phyloP scores from a whole-genome alignment of 2,329 filamentous ascomycete genomes.

The Aulographum hederae region DNA sequence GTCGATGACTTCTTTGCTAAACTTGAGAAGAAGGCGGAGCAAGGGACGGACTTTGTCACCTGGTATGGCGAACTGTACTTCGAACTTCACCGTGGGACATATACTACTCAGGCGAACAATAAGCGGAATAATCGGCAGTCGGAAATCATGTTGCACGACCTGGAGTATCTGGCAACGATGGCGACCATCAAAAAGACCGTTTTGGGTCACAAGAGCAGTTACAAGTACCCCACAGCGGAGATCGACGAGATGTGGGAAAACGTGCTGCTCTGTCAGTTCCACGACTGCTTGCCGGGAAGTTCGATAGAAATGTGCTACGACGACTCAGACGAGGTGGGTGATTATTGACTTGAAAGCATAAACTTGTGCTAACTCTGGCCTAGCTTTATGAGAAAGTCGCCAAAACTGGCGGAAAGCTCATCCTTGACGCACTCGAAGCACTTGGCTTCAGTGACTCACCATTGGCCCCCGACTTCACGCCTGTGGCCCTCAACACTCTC shows the following conservation, averaged over 20 bases:
- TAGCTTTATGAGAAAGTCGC: constrained; percentile 68
- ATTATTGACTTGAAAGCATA: background rate
- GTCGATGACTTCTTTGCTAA: constrained; percentile 90
- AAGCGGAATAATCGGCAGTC: constrained; percentile 83
- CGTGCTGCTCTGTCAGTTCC: constrained; percentile 86
- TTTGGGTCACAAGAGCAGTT: constrained; percentile 22
- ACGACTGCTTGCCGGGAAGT: constrained; percentile 89
- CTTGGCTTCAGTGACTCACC: constrained; percentile 40
- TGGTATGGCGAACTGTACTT: constrained; percentile 99
- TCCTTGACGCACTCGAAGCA: constrained; percentile 48
- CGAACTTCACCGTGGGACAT: constrained; percentile 89
- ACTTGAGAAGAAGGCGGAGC: constrained; percentile 57
- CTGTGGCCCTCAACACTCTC: constrained; percentile 64
- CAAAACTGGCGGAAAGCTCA: constrained; percentile 50
- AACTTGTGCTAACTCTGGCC: constrained; percentile 10
- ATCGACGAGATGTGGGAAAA: constrained; percentile 93
- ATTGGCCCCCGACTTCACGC: constrained; percentile 22
- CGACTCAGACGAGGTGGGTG: constrained; percentile 57
- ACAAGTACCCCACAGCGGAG: constrained; percentile 86
- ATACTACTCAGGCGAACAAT: constrained; percentile 95
- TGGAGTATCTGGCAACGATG: constrained; percentile 75
- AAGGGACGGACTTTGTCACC: constrained; percentile 58
- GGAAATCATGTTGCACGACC: constrained; percentile 68
- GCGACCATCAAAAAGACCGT: constrained; percentile 53
- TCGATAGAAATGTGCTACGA: constrained; percentile 97